These are phyloP conservation scores for Neopestalotiopsis rosae DNA, from an alignment of 2,329 filamentous ascomycete species.

Conservation along the genomic window DNA sequence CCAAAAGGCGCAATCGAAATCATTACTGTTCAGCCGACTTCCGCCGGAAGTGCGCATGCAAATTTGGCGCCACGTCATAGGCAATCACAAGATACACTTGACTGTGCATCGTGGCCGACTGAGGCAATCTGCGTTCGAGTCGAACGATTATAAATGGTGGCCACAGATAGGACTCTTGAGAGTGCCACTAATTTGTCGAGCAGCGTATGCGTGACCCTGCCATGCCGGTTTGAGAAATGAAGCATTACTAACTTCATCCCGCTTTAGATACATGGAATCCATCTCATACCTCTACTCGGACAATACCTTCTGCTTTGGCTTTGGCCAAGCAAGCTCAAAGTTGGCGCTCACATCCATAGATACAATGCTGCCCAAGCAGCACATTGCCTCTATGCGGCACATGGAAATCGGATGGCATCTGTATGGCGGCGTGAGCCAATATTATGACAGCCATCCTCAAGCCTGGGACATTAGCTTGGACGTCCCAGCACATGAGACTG, in stretches of 20 bases:
- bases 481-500: neutral
- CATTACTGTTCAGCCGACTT: neutral
- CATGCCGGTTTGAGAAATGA: neutral
- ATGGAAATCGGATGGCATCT: neutral
- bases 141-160: neutral
- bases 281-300: neutral
- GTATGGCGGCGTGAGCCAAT: neutral
- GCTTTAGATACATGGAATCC: neutral
- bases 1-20: neutral
- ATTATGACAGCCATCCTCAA: neutral
- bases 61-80: neutral
- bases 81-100: neutral
- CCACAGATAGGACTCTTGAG: neutral
- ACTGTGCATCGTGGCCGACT: neutral
- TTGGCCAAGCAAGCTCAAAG: neutral
- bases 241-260: neutral
- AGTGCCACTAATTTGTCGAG: neutral
- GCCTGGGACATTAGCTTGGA: neutral
- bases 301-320: neutral
- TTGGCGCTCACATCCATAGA: neutral
- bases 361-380: neutral
- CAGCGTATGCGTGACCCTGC: neutral
- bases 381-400: neutral
- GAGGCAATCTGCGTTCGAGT: neutral
- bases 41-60: neutral